phyloP scores from a whole-genome alignment of 352 stramenopile genomes.

The Globisporangium canariense region DNA sequence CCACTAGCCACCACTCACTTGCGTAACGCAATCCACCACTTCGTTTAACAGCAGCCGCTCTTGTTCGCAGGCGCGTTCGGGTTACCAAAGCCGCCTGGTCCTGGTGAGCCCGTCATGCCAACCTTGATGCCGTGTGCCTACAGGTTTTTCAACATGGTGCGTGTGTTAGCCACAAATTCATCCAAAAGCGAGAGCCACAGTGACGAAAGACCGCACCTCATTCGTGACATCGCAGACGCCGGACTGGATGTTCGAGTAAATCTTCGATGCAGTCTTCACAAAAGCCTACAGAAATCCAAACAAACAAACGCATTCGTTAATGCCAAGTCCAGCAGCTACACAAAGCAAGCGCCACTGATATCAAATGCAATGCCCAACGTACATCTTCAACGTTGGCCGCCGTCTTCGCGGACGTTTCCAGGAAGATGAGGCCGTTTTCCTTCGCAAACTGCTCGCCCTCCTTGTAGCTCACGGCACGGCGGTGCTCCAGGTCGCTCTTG shows the following conservation, averaged over 20 bases:
- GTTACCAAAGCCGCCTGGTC: conserved; percentile 76
- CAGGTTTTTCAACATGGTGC: not conserved
- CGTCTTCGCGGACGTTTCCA: conserved; percentile 99
- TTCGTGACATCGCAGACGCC: conserved; percentile 94
- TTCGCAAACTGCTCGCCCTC: conserved; percentile 99
- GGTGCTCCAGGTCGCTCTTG: conserved; percentile 97
- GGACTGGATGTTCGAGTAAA: conserved; percentile 95
- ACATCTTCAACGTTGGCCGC: conserved; percentile 98
- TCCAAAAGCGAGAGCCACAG: not conserved
- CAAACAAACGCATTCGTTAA: not conserved
- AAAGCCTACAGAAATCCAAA: conserved; percentile 71
- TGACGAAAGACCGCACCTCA: conserved; percentile 50
- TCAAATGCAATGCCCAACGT: conserved; percentile 38
- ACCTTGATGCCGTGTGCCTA: conserved; percentile 89
- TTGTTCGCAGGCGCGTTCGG: conserved; percentile 62
- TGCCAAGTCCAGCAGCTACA: not conserved
- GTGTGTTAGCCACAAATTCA: not conserved
- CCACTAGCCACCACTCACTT: not conserved
- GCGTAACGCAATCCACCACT: not conserved
- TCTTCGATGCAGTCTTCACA: conserved; percentile 94
- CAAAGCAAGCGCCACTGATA: not conserved
- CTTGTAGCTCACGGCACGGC: conserved; percentile 94
- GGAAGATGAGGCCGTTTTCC: conserved; percentile 99
- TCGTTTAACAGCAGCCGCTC: conserved; percentile 72
- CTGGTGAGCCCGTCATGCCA: conserved; percentile 80